Base-by-base conservation (phyloP, 2,329 filamentous ascomycete species). In the Hyphodiscus sp. region DNA sequence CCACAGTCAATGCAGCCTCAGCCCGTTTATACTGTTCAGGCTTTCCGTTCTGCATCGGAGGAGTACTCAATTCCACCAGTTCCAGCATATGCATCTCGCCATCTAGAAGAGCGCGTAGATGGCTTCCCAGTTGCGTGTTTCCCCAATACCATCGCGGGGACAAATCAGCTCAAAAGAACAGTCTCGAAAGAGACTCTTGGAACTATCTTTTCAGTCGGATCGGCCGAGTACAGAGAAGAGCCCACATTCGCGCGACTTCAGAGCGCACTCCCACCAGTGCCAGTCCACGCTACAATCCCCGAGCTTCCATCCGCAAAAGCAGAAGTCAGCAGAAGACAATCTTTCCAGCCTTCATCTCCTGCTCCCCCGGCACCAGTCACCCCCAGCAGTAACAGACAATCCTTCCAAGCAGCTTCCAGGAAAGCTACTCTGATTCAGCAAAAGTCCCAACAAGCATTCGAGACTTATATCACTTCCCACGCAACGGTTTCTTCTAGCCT, bases 131-230 rank as follows among this genome's bases (percentile, higher is more conserved):
- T 59, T 1, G 47, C 52, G 18, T 45, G 41, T 10, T 60, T 64
- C 26, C 56, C 62, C 11, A 65, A 65, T 33, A 65, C 60, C 2
- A 47, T 52, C 8, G 41, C 51, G 8, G 50, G 45, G 2, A 51
- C 45, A 20, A 46, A 51, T 11, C 47, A 29, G 10, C 19, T 63
- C 29, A 52, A 57, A 46, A 58, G 50, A 38, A 50, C 48, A 45
- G 49, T 41, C 50, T 58, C 8, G 56, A 66, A 64, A 41, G 65
- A 68, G 43, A 67, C 65, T 10, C 50, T 66, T 16, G 58, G 54
- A 0, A 67, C 63, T 2, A 65, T 65, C 5, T 62, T 63, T 18
- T 63, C 61, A 2, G 61, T 66, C 33, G 64, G 61, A n/a, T 62
- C 58, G 33, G 53, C 56, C 2, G 63, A 68, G 48, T 45, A 56